Evolutionary conservation across 768 basidiomycete genomes (phyloP), one percentile per base, ranked within the genome.

Genomic region (Tylopilus vinaceipallidus): DNA sequence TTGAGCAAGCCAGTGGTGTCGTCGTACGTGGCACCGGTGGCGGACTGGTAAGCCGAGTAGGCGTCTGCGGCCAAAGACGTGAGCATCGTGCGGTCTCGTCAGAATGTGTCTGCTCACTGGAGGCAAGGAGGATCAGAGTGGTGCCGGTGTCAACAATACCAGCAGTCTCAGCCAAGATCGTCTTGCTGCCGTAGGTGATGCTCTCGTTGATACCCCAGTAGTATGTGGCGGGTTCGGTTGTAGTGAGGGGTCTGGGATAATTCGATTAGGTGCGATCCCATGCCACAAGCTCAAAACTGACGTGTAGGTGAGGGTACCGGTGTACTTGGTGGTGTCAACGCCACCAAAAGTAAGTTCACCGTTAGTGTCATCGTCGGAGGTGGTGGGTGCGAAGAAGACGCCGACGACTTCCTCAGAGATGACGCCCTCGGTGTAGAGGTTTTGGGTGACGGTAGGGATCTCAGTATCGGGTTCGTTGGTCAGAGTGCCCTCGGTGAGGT

Each of bases 111-210:
- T 27, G 54, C 66, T 63, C 34, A 66, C 66, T 71, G 24, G 74
- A 67, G n/a, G 79, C 74, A 37, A 81, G 53, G 40, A 79, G 69
- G 45, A 81, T 62, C 53, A 81, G 67, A 22, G 80, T 80, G 12
- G 78, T 81, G 12, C 79, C 80, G 20, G 82, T 83, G 59, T 83
- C 82, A 41, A 84, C 79, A 50, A 84, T 81, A 52, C 82, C 83
- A 32, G 79, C 76, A 32, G 74, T 76, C 43, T 47, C 63, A 7
- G 67, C 24, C 46, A 83, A 65, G 43, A 83, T 79, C 19, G 68
- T 67, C 9, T 68, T 75, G 9, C 66, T 59, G 8, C 81, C 79
- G 52, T 81, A 82, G 16, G 67, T 70, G 52, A 83, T 70, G 50
- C 73, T 72, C 65, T 84, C 75, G 62, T 81, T 70, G 52, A 84